Evolutionary conservation across 352 stramenopile species (phyloP).

Genomic region (Pythium coloratum): DNA sequence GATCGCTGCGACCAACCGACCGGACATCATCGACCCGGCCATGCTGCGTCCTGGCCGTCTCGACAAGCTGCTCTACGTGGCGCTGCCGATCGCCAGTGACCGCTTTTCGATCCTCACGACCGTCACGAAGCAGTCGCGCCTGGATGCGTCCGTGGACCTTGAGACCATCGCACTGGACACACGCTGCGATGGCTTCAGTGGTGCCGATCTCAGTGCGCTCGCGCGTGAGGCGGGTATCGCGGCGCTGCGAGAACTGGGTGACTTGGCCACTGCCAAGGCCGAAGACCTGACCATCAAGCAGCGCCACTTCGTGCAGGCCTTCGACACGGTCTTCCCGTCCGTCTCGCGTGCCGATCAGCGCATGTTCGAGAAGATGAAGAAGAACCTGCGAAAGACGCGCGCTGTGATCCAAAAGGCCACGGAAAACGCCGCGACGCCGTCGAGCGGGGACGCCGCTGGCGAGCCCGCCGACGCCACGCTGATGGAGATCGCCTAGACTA

Average conservation of each 20-base stretch:
- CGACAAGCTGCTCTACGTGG: constrained; percentile 99
- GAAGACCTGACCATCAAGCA: constrained; percentile 55
- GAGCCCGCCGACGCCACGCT: not conserved
- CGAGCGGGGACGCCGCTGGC: not conserved
- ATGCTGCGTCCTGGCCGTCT: constrained; percentile 98
- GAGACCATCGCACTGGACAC: constrained; percentile 87
- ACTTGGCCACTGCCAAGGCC: constrained; percentile 33
- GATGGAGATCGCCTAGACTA: constrained; percentile 7
- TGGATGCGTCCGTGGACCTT: constrained; percentile 85
- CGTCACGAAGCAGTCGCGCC: constrained; percentile 68
- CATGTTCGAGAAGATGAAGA: constrained; percentile 90
- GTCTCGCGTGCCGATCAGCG: constrained; percentile 82
- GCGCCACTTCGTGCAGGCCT: constrained; percentile 69
- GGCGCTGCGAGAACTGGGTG: constrained; percentile 81
- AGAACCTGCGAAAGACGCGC: constrained; percentile 77
- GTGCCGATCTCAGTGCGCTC: constrained; percentile 96
- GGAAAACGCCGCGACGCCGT: not conserved
- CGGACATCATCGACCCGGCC: constrained; percentile 99
- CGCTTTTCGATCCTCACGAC: constrained; percentile 92
- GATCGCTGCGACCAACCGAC: constrained; percentile 94
- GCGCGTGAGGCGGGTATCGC: constrained; percentile 96
- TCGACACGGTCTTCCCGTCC: constrained; percentile 82
- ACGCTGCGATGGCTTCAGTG: constrained; percentile 94
- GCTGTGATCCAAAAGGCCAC: constrained; percentile 13
- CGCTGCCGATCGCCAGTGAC: constrained; percentile 86